Conservation (phyloP, 495 filamentous ascomycete species). For the Neurospora pannonica region DNA sequence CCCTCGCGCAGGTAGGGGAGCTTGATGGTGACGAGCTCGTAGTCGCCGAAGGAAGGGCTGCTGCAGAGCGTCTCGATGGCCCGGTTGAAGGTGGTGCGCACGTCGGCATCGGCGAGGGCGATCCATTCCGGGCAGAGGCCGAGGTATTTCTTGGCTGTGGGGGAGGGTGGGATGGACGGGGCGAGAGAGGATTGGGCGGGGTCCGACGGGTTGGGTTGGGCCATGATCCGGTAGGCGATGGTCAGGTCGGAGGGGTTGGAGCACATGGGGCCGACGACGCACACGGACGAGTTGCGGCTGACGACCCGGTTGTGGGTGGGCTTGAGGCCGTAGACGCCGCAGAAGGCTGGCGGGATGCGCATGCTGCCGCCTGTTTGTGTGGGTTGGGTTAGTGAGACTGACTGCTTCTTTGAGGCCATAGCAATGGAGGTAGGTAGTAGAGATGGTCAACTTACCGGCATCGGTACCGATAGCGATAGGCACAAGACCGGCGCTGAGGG, state of each 20-base stretch:
- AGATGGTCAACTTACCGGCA: constrained; percentile 39
- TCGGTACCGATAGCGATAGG: constrained; percentile 80
- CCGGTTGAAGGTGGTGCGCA: constrained; percentile 48
- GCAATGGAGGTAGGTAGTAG: background rate
- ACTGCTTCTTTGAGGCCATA: background rate
- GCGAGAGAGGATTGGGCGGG: constrained; percentile 28
- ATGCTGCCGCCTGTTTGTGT: constrained; percentile 57
- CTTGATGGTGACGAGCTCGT: constrained; percentile 55
- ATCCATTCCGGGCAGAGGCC: constrained; percentile 75
- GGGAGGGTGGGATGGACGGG: constrained; percentile 33
- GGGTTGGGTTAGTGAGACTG: background rate
- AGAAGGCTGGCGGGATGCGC: constrained; percentile 72
- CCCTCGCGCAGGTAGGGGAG: constrained; percentile 68
- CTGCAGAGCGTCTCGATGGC: constrained; percentile 52
- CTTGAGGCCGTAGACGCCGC: constrained; percentile 84
- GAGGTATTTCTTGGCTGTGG: constrained; percentile 38
- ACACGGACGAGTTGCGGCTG: constrained; percentile 49
- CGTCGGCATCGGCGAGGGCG: constrained; percentile 52
- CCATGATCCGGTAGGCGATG: constrained; percentile 67
- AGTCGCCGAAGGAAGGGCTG: constrained; percentile 29
- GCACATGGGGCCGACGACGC: constrained; percentile 69
- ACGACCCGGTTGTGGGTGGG: constrained; percentile 63
- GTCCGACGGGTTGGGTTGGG: constrained; percentile 53
- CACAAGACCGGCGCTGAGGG: constrained; percentile 63
- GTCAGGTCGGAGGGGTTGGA: constrained; percentile 72